Evolutionary conservation across 2,329 filamentous ascomycete genomes (phyloP).

Genomic region (Nothomitra cinnamomea): DNA sequence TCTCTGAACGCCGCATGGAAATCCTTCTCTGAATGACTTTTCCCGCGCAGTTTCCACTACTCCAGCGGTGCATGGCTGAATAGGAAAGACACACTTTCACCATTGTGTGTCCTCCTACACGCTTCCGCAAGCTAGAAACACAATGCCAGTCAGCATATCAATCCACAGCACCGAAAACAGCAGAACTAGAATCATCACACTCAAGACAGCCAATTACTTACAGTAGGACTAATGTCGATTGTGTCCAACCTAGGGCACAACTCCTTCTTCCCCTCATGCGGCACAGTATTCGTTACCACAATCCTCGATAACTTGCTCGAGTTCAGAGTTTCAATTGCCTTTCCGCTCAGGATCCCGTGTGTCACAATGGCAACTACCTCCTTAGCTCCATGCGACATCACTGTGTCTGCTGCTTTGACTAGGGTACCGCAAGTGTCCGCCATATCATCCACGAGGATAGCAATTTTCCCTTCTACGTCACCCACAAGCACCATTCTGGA

Average conservation of each 20-base stretch:
- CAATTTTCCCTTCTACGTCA: constrained; percentile 76
- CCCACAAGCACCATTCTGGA: constrained; percentile 93
- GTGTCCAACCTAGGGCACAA: constrained; percentile 67
- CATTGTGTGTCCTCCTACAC: constrained; percentile 52
- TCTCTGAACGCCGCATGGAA: neutral
- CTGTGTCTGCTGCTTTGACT: constrained; percentile 73
- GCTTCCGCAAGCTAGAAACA: constrained; percentile 41
- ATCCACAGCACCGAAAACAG: no score
- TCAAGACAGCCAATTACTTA: constrained; percentile 16
- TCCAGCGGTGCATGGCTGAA: constrained; percentile 48
- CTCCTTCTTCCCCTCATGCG: constrained; percentile 63
- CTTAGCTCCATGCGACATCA: constrained; percentile 71
- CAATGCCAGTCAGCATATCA: neutral
- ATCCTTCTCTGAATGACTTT: neutral
- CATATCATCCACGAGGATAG: constrained; percentile 96
- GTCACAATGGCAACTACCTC: constrained; percentile 92
- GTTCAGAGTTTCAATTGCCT: constrained; percentile 75
- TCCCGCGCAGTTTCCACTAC: constrained; percentile 11
- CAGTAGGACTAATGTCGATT: constrained; percentile 78
- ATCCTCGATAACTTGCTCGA: constrained; percentile 57
- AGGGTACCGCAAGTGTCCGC: constrained; percentile 86
- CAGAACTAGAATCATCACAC: no score
- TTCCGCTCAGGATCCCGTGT: constrained; percentile 78
- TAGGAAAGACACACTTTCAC: constrained; percentile 47
- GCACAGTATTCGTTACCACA: constrained; percentile 83